Conservation (phyloP, 164 flowering plant genomes). For the Litsea cubeba region DNA sequence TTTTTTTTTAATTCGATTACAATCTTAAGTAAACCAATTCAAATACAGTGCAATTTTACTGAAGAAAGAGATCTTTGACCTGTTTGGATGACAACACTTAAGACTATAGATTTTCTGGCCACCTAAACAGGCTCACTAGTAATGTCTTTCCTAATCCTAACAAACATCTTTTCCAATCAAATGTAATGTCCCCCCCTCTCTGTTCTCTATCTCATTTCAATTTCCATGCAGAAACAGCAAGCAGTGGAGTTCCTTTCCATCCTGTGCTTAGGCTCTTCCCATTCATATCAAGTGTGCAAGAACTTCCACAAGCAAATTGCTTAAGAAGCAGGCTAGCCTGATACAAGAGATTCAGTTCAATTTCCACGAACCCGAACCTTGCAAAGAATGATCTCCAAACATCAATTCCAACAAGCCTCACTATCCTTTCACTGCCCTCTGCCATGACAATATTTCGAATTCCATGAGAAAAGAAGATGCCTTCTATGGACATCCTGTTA, state of each 20-base stretch:
- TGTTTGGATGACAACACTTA: too few relatives aligned
- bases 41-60: too few relatives aligned
- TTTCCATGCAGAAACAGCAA: slow-evolving; percentile 46
- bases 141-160: too few relatives aligned
- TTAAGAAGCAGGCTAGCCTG: slow-evolving; percentile 37
- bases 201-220: not conserved
- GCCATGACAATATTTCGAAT: slow-evolving; percentile 39
- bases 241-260: slow-evolving; percentile 56
- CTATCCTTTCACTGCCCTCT: slow-evolving; percentile 46
- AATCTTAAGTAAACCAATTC: too few relatives aligned
- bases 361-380: slow-evolving; percentile 42
- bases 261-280: slow-evolving; percentile 34
- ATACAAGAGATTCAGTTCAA: slow-evolving; percentile 39
- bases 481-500: slow-evolving; percentile 26
- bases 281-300: slow-evolving; percentile 36
- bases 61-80: too few relatives aligned
- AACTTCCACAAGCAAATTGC: slow-evolving; percentile 24
- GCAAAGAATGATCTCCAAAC: slow-evolving; percentile 48
- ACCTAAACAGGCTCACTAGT: too few relatives aligned
- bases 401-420: slow-evolving; percentile 33
- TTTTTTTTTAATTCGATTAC: too few relatives aligned
- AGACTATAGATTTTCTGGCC: too few relatives aligned
- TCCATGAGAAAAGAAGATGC: slow-evolving; percentile 20
- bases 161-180: not conserved
- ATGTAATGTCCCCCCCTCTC: not conserved